A percentile compares a stretch with the other conserved stretches of the same genome.
Evolutionary conservation across 1,284 basidiomycete species (phyloP).

Genomic region (Meira nashicola): DNA sequence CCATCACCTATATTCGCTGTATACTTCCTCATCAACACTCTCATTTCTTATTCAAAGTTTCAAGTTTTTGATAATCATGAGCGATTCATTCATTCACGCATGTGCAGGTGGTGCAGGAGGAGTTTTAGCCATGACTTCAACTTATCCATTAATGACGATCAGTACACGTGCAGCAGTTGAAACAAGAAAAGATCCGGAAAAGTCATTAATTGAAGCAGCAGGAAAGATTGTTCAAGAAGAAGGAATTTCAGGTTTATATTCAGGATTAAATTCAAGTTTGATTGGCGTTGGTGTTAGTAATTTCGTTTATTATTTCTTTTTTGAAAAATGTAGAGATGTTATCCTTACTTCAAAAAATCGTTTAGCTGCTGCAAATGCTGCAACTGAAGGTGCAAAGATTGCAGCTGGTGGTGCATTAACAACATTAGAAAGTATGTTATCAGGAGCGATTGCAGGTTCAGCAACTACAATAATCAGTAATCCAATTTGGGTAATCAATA

Average conservation of each 20-base stretch:
- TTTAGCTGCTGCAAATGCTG: slow-evolving; percentile 53
- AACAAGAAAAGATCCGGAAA: slow-evolving; percentile 64
- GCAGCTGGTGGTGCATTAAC: slow-evolving; percentile 58
- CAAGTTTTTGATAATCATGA: neutral
- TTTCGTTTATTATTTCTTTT: slow-evolving; percentile 60
- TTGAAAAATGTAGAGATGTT: slow-evolving; percentile 51
- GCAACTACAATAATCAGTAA: slow-evolving; percentile 87
- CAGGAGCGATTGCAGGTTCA: slow-evolving; percentile 82
- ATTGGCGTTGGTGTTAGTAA: slow-evolving; percentile 91
- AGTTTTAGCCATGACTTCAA: slow-evolving; percentile 58
- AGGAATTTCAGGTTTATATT: slow-evolving; percentile 79
- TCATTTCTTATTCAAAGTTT: too few species aligned
- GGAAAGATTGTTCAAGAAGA: slow-evolving; percentile 76
- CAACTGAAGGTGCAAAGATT: slow-evolving; percentile 56
- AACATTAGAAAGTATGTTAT: slow-evolving; percentile 82
- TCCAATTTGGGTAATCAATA: slow-evolving; percentile 67
- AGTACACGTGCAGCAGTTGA: slow-evolving; percentile 90
- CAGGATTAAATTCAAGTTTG: slow-evolving; percentile 77
- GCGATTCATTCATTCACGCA: slow-evolving; percentile 81
- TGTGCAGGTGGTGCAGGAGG: slow-evolving; percentile 85
- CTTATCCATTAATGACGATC: slow-evolving; percentile 75
- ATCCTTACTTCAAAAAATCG: slow-evolving; percentile 46
- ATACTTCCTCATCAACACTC: too few species aligned
- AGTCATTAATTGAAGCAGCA: slow-evolving; percentile 56
- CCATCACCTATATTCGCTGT: too few species aligned